Percentiles rank a stretch among this genome's conserved stretches.
Conservation (phyloP, 805 yeast species). For the Barnettozyma sp. region DNA sequence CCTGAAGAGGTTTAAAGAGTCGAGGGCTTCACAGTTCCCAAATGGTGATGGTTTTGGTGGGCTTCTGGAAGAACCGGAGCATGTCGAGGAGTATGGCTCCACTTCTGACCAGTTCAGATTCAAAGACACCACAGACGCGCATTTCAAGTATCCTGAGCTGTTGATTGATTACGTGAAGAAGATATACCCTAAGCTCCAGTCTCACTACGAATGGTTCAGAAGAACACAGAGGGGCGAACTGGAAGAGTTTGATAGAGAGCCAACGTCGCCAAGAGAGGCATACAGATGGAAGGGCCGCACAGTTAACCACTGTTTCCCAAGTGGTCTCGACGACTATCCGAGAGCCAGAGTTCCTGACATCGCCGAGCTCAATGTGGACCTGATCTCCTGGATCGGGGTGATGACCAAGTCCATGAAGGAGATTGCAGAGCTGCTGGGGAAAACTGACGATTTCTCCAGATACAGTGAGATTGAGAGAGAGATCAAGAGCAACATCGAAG, state of each 20-base stretch:
- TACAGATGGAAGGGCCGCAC: constrained; percentile 96
- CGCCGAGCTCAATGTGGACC: constrained; percentile 87
- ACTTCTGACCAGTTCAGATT: constrained; percentile 15
- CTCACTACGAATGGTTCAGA: constrained; percentile 82
- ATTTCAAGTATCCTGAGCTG: constrained; percentile 52
- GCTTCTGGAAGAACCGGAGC: constrained; percentile 27
- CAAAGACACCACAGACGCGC: constrained; percentile 40
- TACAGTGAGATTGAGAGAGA: constrained; percentile 49
- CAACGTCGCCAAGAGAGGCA: constrained; percentile 49
- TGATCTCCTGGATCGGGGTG: constrained; percentile 88
- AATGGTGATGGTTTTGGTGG: constrained; percentile 11
- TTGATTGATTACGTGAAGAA: constrained; percentile 49
- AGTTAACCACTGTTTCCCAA: constrained; percentile 74
- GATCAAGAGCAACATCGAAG: constrained; percentile 58
- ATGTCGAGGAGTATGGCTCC: constrained; percentile 13
- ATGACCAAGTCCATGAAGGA: constrained; percentile 79
- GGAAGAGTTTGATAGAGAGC: constrained; percentile 60
- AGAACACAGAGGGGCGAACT: constrained; percentile 70
- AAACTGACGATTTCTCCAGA: constrained; percentile 47
- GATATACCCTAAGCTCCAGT: constrained; percentile 69
- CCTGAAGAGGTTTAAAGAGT: constrained; percentile 37
- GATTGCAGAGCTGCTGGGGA: constrained; percentile 58
- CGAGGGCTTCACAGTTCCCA: too few relatives aligned
- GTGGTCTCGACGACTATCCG: constrained; percentile 95
- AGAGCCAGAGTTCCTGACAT: constrained; percentile 73